Evolutionary conservation across 2,329 filamentous ascomycete genomes (phyloP).

Genomic region (Trichophyton rubrum): DNA sequence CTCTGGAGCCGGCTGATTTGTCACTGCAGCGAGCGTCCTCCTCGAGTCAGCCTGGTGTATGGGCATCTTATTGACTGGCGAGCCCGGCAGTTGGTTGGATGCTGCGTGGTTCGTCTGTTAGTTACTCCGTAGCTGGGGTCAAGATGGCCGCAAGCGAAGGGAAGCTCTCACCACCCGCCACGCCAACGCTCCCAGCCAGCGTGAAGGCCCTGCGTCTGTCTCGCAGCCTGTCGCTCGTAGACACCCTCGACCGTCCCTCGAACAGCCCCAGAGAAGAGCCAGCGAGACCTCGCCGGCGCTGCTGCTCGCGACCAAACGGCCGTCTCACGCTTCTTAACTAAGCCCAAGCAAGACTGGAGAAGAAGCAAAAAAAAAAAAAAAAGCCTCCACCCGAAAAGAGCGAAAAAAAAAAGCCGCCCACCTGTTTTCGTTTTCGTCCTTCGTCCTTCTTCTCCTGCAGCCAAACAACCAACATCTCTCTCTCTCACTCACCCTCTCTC

Average conservation of each 20-base stretch:
- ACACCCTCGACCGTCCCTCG: too few relatives aligned
- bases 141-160: too few relatives aligned
- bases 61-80: too few relatives aligned
- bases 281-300: too few relatives aligned
- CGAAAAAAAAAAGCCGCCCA: background rate
- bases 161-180: too few relatives aligned
- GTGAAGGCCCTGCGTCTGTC: too few relatives aligned
- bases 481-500: background rate
- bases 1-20: background rate
- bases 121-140: too few relatives aligned
- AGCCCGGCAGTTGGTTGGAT: too few relatives aligned
- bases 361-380: background rate
- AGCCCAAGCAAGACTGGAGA: background rate
- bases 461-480: background rate
- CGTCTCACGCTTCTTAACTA: background rate
- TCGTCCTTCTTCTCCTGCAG: background rate
- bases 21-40: background rate
- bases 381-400: background rate
- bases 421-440: background rate
- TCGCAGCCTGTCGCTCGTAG: too few relatives aligned
- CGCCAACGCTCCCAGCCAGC: too few relatives aligned
- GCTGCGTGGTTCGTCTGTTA: too few relatives aligned
- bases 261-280: too few relatives aligned
- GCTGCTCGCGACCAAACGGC: background rate
- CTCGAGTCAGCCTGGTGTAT: background rate